Evolutionary conservation across 768 basidiomycete genomes (phyloP).

Genomic region (Mycena amicta): DNA sequence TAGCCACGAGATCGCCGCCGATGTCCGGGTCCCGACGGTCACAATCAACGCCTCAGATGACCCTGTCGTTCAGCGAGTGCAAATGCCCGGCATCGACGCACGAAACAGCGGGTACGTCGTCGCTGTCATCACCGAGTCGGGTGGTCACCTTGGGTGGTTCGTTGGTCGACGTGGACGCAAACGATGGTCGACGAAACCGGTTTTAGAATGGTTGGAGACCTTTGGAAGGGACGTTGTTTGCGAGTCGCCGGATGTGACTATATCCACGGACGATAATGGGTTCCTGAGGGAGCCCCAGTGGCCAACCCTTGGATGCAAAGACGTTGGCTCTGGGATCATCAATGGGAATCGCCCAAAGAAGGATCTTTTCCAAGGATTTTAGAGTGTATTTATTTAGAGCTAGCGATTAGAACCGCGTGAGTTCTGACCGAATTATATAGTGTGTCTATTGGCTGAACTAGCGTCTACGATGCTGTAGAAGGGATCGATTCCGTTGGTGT

Average conservation of each 20-base stretch:
- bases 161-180: constrained; percentile 42
- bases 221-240: constrained; percentile 54
- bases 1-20: constrained; percentile 58
- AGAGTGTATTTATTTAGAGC: constrained; percentile 17
- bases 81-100: constrained; percentile 45
- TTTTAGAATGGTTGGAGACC: constrained; percentile 70
- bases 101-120: constrained; percentile 53
- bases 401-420: too few species aligned
- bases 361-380: constrained; percentile 65
- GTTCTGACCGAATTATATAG: not conserved
- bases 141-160: constrained; percentile 89
- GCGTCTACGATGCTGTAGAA: not conserved
- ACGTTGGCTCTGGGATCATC: constrained; percentile 53
- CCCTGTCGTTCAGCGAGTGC: constrained; percentile 70
- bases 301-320: constrained; percentile 55
- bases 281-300: constrained; percentile 60
- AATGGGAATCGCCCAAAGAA: constrained; percentile 55
- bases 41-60: constrained; percentile 80
- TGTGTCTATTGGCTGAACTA: not conserved
- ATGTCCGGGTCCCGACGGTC: constrained; percentile 72
- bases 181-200: constrained; percentile 71
- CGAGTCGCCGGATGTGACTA: constrained; percentile 31
- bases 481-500: not conserved
- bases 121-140: constrained; percentile 61
- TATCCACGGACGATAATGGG: constrained; percentile 55